Evolutionary conservation across 177 flowering plant genomes (phyloP).

Genomic region (Vitis hybrid): DNA sequence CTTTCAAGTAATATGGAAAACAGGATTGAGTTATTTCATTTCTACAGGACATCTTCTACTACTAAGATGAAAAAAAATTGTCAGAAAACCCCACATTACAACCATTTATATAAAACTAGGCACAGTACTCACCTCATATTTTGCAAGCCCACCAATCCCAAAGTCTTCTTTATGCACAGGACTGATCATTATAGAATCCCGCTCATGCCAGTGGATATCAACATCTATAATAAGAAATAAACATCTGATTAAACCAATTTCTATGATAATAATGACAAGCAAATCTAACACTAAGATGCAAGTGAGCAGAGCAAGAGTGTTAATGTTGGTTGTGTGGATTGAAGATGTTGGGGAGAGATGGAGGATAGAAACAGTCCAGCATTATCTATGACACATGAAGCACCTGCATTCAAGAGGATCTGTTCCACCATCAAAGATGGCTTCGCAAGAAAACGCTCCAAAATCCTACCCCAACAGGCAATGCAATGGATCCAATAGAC

Average conservation of each 20-base stretch:
- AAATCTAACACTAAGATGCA: too few relatives aligned
- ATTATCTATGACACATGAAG: background rate
- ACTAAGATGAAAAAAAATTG: background rate
- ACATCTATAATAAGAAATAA: constrained; percentile 46
- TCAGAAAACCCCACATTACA: background rate
- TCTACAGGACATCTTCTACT: background rate
- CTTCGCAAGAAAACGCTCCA: background rate
- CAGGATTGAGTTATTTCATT: background rate
- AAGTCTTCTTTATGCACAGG: constrained; percentile 39
- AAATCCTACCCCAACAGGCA: background rate
- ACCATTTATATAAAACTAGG: background rate
- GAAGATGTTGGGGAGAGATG: background rate
- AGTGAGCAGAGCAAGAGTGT: too few relatives aligned
- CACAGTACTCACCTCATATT: constrained; percentile 56
- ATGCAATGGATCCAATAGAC: background rate
- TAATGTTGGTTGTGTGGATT: too few relatives aligned
- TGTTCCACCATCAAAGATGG: background rate
- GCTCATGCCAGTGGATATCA: constrained; percentile 58
- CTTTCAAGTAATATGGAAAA: background rate
- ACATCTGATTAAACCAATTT: background rate
- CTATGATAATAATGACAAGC: background rate
- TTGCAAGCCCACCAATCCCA: constrained; percentile 59
- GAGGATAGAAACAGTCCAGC: background rate
- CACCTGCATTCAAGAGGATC: background rate
- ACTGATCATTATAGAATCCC: constrained; percentile 36